These are phyloP conservation scores for Trypanosoma conorhini DNA, from an alignment of 208 protist species.

Conservation along the genomic window DNA sequence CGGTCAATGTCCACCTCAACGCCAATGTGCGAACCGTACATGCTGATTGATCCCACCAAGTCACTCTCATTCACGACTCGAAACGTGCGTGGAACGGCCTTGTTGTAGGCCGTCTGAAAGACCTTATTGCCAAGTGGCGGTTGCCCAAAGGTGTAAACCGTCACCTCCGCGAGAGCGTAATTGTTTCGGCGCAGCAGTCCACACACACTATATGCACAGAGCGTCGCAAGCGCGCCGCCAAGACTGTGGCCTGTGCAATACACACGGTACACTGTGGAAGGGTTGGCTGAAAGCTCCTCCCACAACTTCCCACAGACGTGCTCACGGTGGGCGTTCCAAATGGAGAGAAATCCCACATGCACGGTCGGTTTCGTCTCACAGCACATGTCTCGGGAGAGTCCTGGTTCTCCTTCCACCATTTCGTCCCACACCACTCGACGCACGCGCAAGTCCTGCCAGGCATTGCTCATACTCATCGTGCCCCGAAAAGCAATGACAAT, in stretches of 20 bases:
- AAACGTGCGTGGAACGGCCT: constrained; percentile 80
- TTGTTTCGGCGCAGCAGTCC: constrained; percentile 42
- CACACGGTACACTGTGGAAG: constrained; percentile 63
- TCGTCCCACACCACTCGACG: constrained; percentile 73
- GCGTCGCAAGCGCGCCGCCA: constrained; percentile 83
- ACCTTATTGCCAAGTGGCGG: constrained; percentile 81
- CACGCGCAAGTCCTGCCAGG: constrained; percentile 74
- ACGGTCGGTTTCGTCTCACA: constrained; percentile 47
- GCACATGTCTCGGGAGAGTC: not conserved
- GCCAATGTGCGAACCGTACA: constrained; percentile 81
- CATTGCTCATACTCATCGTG: constrained; percentile 82
- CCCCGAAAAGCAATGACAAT: constrained; percentile 89
- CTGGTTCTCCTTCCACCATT: constrained; percentile 44
- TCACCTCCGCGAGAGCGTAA: constrained; percentile 77
- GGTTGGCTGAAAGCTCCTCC: constrained; percentile 37
- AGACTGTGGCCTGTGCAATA: constrained; percentile 90
- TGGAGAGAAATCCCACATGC: constrained; percentile 82
- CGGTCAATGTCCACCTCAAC: constrained; percentile 88
- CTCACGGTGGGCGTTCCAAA: constrained; percentile 76
- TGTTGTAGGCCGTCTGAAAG: constrained; percentile 78
- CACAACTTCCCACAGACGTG: constrained; percentile 51
- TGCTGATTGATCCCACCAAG: constrained; percentile 57
- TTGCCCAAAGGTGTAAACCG: constrained; percentile 91
- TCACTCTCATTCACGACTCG: constrained; percentile 91
- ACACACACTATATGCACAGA: constrained; percentile 85